Evolutionary conservation across 2,329 filamentous ascomycete genomes (phyloP).

Genomic region (Colletotrichum lini): DNA sequence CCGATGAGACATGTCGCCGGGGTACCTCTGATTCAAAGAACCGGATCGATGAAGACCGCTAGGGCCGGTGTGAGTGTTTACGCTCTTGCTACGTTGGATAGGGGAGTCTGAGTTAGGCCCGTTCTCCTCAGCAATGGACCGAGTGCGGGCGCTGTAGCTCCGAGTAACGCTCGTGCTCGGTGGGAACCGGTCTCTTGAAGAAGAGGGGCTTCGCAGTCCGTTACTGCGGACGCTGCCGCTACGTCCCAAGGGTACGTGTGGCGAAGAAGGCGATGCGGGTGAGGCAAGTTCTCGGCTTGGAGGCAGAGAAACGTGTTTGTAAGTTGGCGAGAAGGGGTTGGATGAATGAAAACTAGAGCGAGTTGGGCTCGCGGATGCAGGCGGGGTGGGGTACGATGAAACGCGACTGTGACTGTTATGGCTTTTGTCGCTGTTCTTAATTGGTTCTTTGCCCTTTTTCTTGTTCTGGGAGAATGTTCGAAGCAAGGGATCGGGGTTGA

Average conservation of each 20-base stretch:
- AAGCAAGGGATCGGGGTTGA: slow-evolving; percentile 51
- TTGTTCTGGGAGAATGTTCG: slow-evolving; percentile 46
- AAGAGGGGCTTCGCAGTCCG: slow-evolving; percentile 49
- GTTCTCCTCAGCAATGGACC: slow-evolving; percentile 23
- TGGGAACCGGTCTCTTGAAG: slow-evolving; percentile 40
- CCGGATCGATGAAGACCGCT: slow-evolving; percentile 45
- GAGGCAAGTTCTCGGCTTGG: slow-evolving; percentile 37
- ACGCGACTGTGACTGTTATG: slow-evolving; percentile 27
- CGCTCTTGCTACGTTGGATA: slow-evolving; percentile 38
- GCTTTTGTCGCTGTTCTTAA: slow-evolving; percentile 16
- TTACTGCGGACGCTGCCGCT: slow-evolving; percentile 47
- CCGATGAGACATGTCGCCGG: slow-evolving; percentile 75
- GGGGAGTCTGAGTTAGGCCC: not conserved
- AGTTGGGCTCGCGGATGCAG: slow-evolving; percentile 68
- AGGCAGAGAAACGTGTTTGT: slow-evolving; percentile 50
- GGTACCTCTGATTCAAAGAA: slow-evolving; percentile 72
- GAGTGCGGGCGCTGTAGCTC: slow-evolving; percentile 45
- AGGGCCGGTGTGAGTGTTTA: slow-evolving; percentile 28
- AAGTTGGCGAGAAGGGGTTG: slow-evolving; percentile 55
- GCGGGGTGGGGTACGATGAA: slow-evolving; percentile 61
- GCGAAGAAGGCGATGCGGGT: slow-evolving; percentile 41
- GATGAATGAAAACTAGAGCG: slow-evolving; percentile 61
- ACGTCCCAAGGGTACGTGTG: slow-evolving; percentile 42
- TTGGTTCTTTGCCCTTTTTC: slow-evolving; percentile 43
- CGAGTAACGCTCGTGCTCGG: slow-evolving; percentile 52